A percentile compares a stretch with the other conserved stretches of the same genome.
phyloP scores from a whole-genome alignment of 2,329 filamentous ascomycete genomes.

The Penicillium olsonii region DNA sequence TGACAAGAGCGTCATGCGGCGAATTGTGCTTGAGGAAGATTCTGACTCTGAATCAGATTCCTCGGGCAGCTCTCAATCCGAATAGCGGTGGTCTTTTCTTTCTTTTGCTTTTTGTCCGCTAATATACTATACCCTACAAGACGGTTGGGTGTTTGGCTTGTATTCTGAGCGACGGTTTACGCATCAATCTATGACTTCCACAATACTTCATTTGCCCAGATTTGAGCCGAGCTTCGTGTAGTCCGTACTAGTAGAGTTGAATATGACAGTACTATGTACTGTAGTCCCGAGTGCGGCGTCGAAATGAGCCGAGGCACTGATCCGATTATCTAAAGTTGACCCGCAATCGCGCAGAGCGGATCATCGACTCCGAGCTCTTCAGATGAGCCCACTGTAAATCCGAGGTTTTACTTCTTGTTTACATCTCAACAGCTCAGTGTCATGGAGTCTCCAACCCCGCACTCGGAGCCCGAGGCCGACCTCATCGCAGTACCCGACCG shows the following conservation, averaged over 20 bases:
- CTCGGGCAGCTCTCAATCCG: conserved; percentile 19
- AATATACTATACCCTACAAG: conserved; percentile 14
- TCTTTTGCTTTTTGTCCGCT: conserved; percentile 2
- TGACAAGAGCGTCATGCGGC: conserved; percentile 82
- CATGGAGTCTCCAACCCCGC: conserved; percentile 10
- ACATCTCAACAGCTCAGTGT: not conserved
- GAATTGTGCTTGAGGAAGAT: conserved; percentile 79
- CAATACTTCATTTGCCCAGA: not conserved
- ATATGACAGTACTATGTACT: no score
- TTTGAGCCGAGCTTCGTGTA: not conserved
- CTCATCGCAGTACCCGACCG: conserved; percentile 19
- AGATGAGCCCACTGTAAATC: not conserved
- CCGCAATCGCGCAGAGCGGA: conserved; percentile 19
- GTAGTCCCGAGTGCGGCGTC: no score
- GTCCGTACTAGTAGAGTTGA: not conserved
- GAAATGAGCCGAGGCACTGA: not conserved
- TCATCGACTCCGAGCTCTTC: conserved; percentile 11
- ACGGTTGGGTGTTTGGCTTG: conserved; percentile 6
- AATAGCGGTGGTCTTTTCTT: conserved; percentile 3
- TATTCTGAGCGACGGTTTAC: conserved; percentile 12
- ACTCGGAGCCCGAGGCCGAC: conserved; percentile 9
- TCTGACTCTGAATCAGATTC: conserved; percentile 35
- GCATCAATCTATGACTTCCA: conserved; percentile 14
- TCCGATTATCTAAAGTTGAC: conserved; percentile 25
- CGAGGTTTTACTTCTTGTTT: no score